Percentiles rank a stretch among this genome's conserved stretches.
These are phyloP conservation scores for Phytophthora colocasiae DNA, from an alignment of 352 stramenopile genomes.

Conservation along the genomic window DNA sequence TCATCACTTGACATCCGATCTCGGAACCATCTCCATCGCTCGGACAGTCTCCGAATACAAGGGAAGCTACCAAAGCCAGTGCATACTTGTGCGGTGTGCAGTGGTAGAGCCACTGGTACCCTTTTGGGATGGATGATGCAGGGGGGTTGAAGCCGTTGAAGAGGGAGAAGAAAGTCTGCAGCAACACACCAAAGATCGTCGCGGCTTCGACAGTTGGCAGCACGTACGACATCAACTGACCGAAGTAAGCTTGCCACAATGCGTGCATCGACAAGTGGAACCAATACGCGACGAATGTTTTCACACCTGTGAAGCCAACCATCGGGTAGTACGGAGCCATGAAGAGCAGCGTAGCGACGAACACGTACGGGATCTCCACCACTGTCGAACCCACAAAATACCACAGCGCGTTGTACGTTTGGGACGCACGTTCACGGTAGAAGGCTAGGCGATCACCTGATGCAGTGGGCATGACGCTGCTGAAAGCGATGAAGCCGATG, in stretches of 20 bases:
- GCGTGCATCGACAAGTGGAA: conserved; percentile 18
- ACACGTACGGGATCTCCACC: conserved; percentile 56
- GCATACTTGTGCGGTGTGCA: conserved; percentile 28
- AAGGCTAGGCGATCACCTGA: conserved; percentile 80
- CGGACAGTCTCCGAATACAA: conserved; percentile 28
- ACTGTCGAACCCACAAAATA: conserved; percentile 22
- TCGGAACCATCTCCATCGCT: conserved; percentile 30
- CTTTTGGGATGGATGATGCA: conserved; percentile 5
- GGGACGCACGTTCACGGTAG: conserved; percentile 84
- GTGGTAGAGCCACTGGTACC: conserved; percentile 24
- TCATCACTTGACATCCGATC: conserved; percentile 41
- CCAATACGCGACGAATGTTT: conserved; percentile 18
- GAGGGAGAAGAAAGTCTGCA: conserved; percentile 18
- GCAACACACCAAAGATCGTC: conserved; percentile 42
- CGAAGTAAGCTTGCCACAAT: conserved; percentile 27
- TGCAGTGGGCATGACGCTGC: conserved; percentile 68
- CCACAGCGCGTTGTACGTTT: conserved; percentile 48
- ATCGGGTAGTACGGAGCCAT: conserved; percentile 22
- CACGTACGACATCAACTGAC: conserved; percentile 34
- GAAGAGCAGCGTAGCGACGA: conserved; percentile 20
- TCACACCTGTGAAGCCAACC: conserved; percentile 21
- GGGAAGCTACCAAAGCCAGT: conserved; percentile 4
- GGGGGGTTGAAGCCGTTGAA: conserved; percentile 28
- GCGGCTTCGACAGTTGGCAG: conserved; percentile 47
- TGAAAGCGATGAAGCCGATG: conserved; percentile 68